phyloP scores from a whole-genome alignment of 352 stramenopile species.

The Pythium oligandrum region DNA sequence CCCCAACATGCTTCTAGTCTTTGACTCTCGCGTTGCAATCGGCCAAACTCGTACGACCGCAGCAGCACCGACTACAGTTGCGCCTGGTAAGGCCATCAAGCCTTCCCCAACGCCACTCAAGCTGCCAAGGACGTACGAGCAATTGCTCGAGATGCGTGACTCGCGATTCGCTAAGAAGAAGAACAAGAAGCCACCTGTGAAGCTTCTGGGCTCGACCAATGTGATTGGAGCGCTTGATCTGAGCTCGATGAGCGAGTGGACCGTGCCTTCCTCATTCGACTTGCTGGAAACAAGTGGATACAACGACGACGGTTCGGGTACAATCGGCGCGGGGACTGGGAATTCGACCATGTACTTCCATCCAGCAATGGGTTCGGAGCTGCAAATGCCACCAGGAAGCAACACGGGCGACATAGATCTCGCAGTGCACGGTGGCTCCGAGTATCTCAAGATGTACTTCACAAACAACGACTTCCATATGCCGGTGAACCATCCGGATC shows the following conservation, averaged over 20 bases:
- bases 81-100: conserved; percentile 50
- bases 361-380: conserved; percentile 10
- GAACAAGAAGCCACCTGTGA: conserved; percentile 63
- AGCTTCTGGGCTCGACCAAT: conserved; percentile 37
- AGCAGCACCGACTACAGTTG: conserved; percentile 36
- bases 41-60: conserved; percentile 47
- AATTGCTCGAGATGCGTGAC: conserved; percentile 67
- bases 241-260: conserved; percentile 21
- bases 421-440: conserved; percentile 58
- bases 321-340: conserved; percentile 13
- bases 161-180: conserved; percentile 77
- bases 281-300: neutral
- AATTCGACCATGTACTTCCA: conserved; percentile 19
- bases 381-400: no score
- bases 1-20: conserved; percentile 80
- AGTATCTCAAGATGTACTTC: conserved; percentile 75
- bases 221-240: conserved; percentile 54
- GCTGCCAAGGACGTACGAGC: conserved; percentile 69
- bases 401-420: conserved; percentile 30
- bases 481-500: conserved; percentile 63
- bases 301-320: conserved; percentile 8
- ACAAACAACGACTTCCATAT: conserved; percentile 61
- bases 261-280: neutral
- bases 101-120: conserved; percentile 15
- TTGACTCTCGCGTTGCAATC: conserved; percentile 79